phyloP scores from a whole-genome alignment of 805 yeast genomes.

The Grigorovia transvaalensis region DNA sequence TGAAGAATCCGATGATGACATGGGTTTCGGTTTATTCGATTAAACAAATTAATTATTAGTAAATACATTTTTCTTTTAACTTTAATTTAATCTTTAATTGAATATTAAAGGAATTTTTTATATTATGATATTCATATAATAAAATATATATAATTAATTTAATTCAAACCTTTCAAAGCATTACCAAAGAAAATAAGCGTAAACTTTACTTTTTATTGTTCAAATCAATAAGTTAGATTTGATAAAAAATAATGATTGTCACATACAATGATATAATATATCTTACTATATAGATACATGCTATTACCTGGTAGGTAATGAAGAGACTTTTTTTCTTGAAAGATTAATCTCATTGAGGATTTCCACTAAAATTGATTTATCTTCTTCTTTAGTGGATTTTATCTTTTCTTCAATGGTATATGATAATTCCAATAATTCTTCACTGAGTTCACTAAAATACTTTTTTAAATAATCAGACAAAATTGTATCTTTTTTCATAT shows the following conservation, averaged over 20 bases:
- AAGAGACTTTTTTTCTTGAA: not conserved
- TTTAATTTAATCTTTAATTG: not conserved
- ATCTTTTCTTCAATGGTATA: conserved; percentile 11
- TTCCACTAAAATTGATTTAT: not conserved
- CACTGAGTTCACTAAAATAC: conserved; percentile 6
- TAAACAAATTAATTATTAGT: conserved; percentile 30
- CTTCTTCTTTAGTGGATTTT: conserved; percentile 6
- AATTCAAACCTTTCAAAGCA: not conserved
- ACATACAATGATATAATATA: no score
- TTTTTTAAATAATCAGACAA: conserved; percentile 7
- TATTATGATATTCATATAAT: not conserved
- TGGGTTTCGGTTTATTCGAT: conserved; percentile 91
- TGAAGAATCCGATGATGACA: conserved; percentile 70
- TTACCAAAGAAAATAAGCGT: no score
- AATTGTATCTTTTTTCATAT: not conserved
- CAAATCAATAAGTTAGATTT: not conserved
- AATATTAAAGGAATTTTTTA: not conserved
- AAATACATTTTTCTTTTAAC: not conserved
- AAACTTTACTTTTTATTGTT: no score
- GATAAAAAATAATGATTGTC: not conserved
- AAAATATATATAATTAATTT: no score
- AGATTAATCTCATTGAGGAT: conserved; percentile 1
- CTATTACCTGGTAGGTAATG: not conserved
- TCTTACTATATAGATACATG: no score
- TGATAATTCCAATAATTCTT: conserved; percentile 10